These are phyloP conservation scores for Stylonectria norvegica DNA, from an alignment of 2,329 filamentous ascomycete genomes.

Conservation along the genomic window DNA sequence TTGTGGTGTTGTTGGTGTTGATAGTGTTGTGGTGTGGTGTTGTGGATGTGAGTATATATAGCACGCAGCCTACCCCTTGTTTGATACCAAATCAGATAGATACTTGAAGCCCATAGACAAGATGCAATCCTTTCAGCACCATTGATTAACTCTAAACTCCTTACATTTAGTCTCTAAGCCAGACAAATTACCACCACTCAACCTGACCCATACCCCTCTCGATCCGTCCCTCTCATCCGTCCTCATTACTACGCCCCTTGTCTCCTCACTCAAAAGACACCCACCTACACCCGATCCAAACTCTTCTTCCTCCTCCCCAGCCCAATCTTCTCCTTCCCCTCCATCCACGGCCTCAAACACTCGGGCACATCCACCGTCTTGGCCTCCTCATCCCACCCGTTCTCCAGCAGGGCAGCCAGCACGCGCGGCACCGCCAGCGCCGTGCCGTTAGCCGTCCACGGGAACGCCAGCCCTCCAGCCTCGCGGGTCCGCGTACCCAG, in stretches of 20 bases:
- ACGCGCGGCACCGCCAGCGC: conserved; percentile 88
- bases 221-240: not conserved
- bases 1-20: not conserved
- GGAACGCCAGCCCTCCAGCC: conserved; percentile 62
- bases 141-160: no score
- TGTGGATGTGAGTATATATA: no score
- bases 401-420: conserved; percentile 83
- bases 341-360: conserved; percentile 81
- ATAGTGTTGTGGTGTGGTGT: not conserved
- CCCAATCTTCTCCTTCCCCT: conserved; percentile 64
- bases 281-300: conserved; percentile 27
- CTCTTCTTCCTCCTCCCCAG: conserved; percentile 28
- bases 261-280: not conserved
- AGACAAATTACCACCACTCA: not conserved
- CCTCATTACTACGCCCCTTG: not conserved
- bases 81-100: not conserved
- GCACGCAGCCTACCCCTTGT: not conserved
- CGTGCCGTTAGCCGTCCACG: conserved; percentile 91
- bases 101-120: not conserved
- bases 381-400: conserved; percentile 74
- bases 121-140: no score
- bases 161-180: not conserved
- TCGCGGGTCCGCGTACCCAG: conserved; percentile 70
- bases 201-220: not conserved
- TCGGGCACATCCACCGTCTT: conserved; percentile 71